These are phyloP conservation scores for Parmelia sp. DNA, from an alignment of 495 filamentous ascomycete genomes.

Conservation along the genomic window DNA sequence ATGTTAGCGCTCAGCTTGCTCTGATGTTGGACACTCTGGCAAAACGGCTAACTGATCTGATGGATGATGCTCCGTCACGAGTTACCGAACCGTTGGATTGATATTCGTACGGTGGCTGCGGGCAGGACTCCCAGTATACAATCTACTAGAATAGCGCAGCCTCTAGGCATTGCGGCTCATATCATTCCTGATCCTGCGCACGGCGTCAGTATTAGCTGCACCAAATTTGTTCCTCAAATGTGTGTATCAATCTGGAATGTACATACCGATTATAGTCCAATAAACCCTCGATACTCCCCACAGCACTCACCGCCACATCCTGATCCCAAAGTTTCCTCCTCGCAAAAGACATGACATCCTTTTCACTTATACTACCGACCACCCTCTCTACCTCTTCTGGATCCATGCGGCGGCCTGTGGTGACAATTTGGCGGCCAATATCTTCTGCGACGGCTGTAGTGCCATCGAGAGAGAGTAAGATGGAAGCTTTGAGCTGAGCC, in stretches of 20 bases:
- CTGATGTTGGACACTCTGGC: not conserved
- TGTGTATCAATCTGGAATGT: not conserved
- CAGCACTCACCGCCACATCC: constrained; percentile 86
- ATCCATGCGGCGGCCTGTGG: constrained; percentile 82
- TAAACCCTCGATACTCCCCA: constrained; percentile 84
- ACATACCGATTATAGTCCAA: constrained; percentile 65
- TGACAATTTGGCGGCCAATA: constrained; percentile 96
- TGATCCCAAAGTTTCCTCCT: constrained; percentile 90
- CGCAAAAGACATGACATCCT: constrained; percentile 95
- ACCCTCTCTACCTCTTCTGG: constrained; percentile 91
- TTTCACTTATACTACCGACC: constrained; percentile 81
- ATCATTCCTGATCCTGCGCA: constrained; percentile 65
- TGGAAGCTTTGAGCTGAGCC: constrained; percentile 96
- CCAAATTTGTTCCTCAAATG: no score
- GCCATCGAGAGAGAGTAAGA: constrained; percentile 92
- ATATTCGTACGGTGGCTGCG: constrained; percentile 7
- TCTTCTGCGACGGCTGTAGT: constrained; percentile 97
- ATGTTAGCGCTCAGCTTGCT: not conserved
- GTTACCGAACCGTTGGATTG: not conserved
- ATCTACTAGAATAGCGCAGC: constrained; percentile 5
- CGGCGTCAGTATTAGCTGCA: not conserved
- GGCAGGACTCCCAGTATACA: not conserved
- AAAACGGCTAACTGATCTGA: not conserved
- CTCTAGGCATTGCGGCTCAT: constrained; percentile 72
- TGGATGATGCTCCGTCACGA: not conserved